Base-by-base conservation (phyloP, 2,329 filamentous ascomycete genomes). In the Colletotrichum orchidophilum region DNA sequence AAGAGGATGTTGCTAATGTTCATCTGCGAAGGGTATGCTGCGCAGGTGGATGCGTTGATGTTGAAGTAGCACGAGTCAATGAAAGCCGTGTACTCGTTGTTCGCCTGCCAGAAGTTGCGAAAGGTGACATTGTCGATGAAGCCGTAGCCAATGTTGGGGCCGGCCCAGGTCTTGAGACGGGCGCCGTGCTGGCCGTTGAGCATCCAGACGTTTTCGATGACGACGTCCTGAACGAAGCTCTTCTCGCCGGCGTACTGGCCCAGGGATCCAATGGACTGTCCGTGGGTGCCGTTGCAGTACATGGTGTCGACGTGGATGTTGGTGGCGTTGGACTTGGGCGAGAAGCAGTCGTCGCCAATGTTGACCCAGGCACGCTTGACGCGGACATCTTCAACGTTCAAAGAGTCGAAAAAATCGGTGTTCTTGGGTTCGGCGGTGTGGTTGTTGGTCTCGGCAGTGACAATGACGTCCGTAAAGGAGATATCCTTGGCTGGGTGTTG, bases 271-370 rank as follows among this genome's bases (percentile, higher is more conserved):
- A 91, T 88, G 33, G 84, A 87, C 75, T 91, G 89, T 53, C 89
- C 89, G 78, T 91, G 89, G 8, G 86, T 89, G 63, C 89, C 73
- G 74, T 89, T 90, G 82, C 89, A 91, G 73, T 84, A 79, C 4
- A 91, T 81, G 74, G 88, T 89, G 76, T 90, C 86, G 8, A 91
- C 85, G 27, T 90, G 77, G 21, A 91, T 86, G 73, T 89, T 81
- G 49, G 87, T 89, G 74, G 83, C 86, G 79, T 91, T 91, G 12
- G 88, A 89, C 79, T 91, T 91, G 83, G 91, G 90, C 1, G 87
- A 88, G 50, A 91, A 87, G 72, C 90, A 91, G 76, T 92, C 85
- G 72, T 93, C 91, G 46, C 90, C 90, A 73, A 92, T 92, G 77
- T 90, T 85, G 70, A 93, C 73, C 73, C 73, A 74, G 12, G 62